Evolutionary conservation across 2,329 filamentous ascomycete species (phyloP).

Genomic region (Hirsutella thompsonii): DNA sequence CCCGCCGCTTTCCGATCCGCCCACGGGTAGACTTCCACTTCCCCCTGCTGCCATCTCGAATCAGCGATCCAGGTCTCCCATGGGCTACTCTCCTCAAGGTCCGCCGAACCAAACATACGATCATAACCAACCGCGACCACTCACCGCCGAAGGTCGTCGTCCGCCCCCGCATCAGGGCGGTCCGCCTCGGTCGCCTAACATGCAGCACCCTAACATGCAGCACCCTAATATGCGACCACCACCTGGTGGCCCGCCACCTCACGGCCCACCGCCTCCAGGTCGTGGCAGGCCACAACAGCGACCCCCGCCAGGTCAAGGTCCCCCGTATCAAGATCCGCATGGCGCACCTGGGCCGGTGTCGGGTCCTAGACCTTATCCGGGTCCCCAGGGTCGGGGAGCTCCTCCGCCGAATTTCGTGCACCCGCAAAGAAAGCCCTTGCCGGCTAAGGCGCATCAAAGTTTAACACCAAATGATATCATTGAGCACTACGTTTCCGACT

Average conservation of each 20-base stretch:
- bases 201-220: slow-evolving; percentile 14
- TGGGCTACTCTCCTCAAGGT: slow-evolving; percentile 14
- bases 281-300: slow-evolving; percentile 10
- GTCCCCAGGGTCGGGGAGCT: slow-evolving; percentile 13
- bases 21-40: slow-evolving; percentile 24
- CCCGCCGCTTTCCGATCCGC: slow-evolving; percentile 20
- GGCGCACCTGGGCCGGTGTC: slow-evolving; percentile 13
- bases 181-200: slow-evolving; percentile 14
- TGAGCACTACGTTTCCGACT: slow-evolving; percentile 21
- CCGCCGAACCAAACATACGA: slow-evolving; percentile 17
- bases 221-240: slow-evolving; percentile 9
- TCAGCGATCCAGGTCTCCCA: slow-evolving; percentile 31
- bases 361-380: slow-evolving; percentile 8
- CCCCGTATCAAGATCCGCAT: slow-evolving; percentile 10
- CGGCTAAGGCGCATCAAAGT: slow-evolving; percentile 12
- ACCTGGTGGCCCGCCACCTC: slow-evolving; percentile 3
- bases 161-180: slow-evolving; percentile 15
- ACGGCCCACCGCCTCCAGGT: slow-evolving; percentile 8
- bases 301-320: slow-evolving; percentile 7
- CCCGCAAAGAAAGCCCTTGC: slow-evolving; percentile 16
- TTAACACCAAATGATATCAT: slow-evolving; percentile 25
- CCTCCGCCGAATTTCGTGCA: slow-evolving; percentile 7
- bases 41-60: slow-evolving; percentile 26
- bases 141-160: slow-evolving; percentile 18
- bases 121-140: slow-evolving; percentile 15